These are phyloP conservation scores for Aspergillus latus DNA, from an alignment of 2,329 filamentous ascomycete species.

Conservation along the genomic window DNA sequence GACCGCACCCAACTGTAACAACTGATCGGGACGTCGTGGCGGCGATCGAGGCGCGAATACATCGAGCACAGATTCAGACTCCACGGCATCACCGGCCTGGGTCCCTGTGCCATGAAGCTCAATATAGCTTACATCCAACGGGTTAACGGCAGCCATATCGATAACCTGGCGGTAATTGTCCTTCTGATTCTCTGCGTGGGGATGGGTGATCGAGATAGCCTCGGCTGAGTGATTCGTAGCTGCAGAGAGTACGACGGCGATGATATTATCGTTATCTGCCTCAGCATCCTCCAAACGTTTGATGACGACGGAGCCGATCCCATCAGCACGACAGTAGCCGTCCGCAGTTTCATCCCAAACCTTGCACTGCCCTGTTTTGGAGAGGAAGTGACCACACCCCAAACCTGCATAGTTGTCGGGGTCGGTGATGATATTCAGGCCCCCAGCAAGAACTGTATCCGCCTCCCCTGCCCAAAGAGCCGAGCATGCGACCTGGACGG, in stretches of 20 bases:
- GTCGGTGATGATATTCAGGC: constrained; percentile 69
- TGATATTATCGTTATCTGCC: constrained; percentile 47
- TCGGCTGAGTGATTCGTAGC: constrained; percentile 47
- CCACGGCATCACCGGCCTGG: constrained; percentile 41
- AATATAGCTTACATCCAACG: constrained; percentile 39
- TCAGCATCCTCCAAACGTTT: constrained; percentile 53
- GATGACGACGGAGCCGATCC: constrained; percentile 50
- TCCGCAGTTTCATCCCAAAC: constrained; percentile 51
- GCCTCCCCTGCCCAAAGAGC: constrained; percentile 71
- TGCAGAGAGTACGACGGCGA: constrained; percentile 45
- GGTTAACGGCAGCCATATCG: constrained; percentile 36
- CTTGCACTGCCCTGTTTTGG: constrained; percentile 48
- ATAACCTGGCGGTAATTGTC: constrained; percentile 41
- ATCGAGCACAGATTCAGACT: constrained; percentile 38
- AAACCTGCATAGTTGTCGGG: constrained; percentile 75
- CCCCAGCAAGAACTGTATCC: constrained; percentile 77
- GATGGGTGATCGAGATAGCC: constrained; percentile 48
- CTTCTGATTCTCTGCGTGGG: constrained; percentile 41
- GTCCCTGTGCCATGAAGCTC: constrained; percentile 47
- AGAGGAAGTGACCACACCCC: constrained; percentile 50
- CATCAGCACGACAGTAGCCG: constrained; percentile 57
- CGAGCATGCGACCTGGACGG: constrained; percentile 69
- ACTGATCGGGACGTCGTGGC: constrained; percentile 20
- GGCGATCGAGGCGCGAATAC: constrained; percentile 31
- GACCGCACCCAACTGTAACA: constrained; percentile 26